Percentiles rank a stretch among this genome's conserved stretches.
These are phyloP conservation scores for Verticillium nonalfalfae DNA, from an alignment of 2,329 filamentous ascomycete species.

Conservation along the genomic window DNA sequence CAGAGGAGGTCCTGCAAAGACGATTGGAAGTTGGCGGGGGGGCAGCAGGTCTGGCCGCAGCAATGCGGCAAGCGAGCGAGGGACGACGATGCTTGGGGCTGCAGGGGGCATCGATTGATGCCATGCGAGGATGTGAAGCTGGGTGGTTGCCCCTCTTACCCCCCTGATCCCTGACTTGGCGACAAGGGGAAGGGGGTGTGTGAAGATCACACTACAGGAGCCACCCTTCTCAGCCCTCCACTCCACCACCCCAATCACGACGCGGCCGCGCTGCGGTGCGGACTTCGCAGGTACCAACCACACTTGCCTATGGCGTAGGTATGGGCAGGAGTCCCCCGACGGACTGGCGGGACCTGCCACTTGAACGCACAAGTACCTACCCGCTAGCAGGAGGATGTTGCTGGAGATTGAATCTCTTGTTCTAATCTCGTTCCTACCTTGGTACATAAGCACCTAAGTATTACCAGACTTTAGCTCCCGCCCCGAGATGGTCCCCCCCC, in stretches of 20 bases:
- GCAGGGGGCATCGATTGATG: background rate
- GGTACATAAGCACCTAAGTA: too few relatives aligned
- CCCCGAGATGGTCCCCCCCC: too few relatives aligned
- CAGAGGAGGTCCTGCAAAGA: background rate
- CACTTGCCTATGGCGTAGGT: too few relatives aligned
- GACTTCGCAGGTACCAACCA: background rate
- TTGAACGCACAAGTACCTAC: too few relatives aligned
- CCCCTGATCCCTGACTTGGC: background rate
- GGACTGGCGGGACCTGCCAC: background rate
- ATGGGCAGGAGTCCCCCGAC: background rate
- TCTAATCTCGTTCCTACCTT: too few relatives aligned
- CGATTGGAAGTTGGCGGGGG: background rate
- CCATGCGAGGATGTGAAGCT: background rate
- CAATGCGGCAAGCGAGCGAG: background rate
- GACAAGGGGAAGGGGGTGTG: background rate
- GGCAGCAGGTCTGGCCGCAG: background rate
- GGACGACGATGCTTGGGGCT: background rate
- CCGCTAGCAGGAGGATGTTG: too few relatives aligned
- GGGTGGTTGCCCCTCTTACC: background rate
- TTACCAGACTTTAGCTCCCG: too few relatives aligned
- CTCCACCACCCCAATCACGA: background rate
- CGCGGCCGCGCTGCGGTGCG: background rate
- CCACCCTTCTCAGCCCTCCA: background rate
- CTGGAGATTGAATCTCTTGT: too few relatives aligned
- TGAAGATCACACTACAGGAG: background rate